A percentile compares a stretch with the other conserved stretches of the same genome.
These are phyloP conservation scores for Neolentinus lepideus DNA, from an alignment of 1,284 basidiomycete species.

Conservation along the genomic window DNA sequence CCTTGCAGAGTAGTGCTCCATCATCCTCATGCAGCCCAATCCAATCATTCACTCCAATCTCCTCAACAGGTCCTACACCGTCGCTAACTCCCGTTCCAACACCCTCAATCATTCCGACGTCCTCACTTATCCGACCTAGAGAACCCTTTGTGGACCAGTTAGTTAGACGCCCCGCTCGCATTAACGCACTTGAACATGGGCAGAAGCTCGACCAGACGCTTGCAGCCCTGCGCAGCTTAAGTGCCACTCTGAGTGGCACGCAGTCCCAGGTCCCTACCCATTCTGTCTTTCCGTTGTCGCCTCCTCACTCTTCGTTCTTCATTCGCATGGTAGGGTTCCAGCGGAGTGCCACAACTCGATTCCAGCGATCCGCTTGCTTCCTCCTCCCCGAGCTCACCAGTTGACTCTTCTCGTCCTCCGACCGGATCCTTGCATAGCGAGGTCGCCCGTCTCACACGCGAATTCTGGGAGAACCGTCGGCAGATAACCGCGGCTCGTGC, in stretches of 20 bases:
- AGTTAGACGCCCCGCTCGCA: background rate
- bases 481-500: conserved; percentile 25
- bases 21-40: background rate
- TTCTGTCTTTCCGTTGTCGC: too few species aligned
- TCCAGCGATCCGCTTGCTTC: background rate
- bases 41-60: background rate
- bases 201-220: background rate
- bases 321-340: background rate
- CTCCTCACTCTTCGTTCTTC: too few species aligned
- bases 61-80: too few species aligned
- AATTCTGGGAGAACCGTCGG: conserved; percentile 27
- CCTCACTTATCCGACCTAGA: too few species aligned
- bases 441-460: conserved; percentile 17
- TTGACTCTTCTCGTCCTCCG: background rate
- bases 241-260: background rate
- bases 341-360: background rate
- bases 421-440: background rate
- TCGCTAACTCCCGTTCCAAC: too few species aligned
- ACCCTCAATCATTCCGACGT: too few species aligned
- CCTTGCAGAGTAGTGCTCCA: too few species aligned
- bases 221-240: background rate
- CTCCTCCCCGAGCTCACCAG: background rate
- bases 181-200: background rate
- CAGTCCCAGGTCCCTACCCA: background rate
- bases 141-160: background rate